A percentile compares a stretch with the other conserved stretches of the same genome.
Evolutionary conservation across 2,329 filamentous ascomycete genomes (phyloP).

Genomic region (Dendryphion nanum): DNA sequence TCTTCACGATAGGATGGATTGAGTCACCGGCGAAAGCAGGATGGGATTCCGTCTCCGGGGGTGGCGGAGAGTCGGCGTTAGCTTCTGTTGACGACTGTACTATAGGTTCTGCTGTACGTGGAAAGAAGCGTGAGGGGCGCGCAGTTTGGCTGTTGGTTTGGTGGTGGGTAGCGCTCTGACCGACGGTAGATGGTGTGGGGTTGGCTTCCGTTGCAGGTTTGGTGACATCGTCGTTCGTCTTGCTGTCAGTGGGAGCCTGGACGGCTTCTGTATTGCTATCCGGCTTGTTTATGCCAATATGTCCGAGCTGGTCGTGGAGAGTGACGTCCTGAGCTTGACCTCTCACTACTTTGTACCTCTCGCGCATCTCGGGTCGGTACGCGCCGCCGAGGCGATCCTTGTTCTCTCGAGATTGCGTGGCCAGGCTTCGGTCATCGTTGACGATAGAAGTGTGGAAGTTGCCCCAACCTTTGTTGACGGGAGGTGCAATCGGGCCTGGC

Average conservation of each 20-base stretch:
- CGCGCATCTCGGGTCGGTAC: constrained; percentile 32
- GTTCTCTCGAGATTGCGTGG: constrained; percentile 24
- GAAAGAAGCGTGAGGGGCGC: constrained; percentile 40
- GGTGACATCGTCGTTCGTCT: constrained; percentile 25
- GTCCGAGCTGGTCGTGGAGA: constrained; percentile 24
- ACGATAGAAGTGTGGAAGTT: constrained; percentile 30
- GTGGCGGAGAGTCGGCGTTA: constrained; percentile 44
- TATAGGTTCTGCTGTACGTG: constrained; percentile 25
- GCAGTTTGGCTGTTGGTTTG: constrained; percentile 24
- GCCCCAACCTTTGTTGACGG: constrained; percentile 25
- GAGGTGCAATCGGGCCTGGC: constrained; percentile 28
- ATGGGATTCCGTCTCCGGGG: constrained; percentile 70
- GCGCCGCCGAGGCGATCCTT: constrained; percentile 24
- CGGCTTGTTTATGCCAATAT: constrained; percentile 6
- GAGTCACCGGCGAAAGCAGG: constrained; percentile 70
- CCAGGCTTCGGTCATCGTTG: constrained; percentile 26
- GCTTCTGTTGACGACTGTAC: constrained; percentile 19
- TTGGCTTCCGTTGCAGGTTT: constrained; percentile 20
- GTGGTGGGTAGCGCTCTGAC: constrained; percentile 22
- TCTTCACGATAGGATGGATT: constrained; percentile 64
- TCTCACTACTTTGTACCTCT: constrained; percentile 30
- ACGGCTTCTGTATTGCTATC: background rate
- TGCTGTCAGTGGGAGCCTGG: constrained; percentile 11
- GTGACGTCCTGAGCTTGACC: constrained; percentile 28
- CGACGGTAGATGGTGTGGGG: constrained; percentile 18